phyloP scores from a whole-genome alignment of 352 stramenopile genomes.

The Phytophthora cajani region DNA sequence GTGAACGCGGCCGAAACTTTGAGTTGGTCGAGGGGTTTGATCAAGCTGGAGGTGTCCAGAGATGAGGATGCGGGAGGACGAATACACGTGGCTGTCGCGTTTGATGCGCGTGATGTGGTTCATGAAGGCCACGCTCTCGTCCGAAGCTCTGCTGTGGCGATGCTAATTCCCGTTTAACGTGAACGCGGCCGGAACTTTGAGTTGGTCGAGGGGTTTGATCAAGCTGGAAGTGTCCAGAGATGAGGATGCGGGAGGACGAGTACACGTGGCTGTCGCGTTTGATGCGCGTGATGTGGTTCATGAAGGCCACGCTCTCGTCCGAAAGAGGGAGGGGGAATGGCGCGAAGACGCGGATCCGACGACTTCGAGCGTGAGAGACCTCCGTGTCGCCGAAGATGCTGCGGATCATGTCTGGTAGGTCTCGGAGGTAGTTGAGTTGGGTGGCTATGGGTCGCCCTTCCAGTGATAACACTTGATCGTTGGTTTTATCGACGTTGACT shows the following conservation, averaged over 20 bases:
- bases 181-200: neutral
- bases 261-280: neutral
- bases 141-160: no score
- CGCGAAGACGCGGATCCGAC: neutral
- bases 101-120: neutral
- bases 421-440: neutral
- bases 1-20: neutral
- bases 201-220: neutral
- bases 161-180: neutral
- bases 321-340: neutral
- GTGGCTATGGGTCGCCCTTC: neutral
- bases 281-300: neutral
- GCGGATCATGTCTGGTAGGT: neutral
- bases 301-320: neutral
- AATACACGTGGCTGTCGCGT: neutral
- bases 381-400: neutral
- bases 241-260: neutral
- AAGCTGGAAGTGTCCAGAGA: neutral
- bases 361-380: neutral
- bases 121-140: neutral
- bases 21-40: neutral
- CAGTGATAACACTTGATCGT: neutral
- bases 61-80: neutral
- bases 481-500: neutral
- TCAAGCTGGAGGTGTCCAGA: neutral